Conservation (phyloP, 495 filamentous ascomycete species). For the Hamigera avellanea region DNA sequence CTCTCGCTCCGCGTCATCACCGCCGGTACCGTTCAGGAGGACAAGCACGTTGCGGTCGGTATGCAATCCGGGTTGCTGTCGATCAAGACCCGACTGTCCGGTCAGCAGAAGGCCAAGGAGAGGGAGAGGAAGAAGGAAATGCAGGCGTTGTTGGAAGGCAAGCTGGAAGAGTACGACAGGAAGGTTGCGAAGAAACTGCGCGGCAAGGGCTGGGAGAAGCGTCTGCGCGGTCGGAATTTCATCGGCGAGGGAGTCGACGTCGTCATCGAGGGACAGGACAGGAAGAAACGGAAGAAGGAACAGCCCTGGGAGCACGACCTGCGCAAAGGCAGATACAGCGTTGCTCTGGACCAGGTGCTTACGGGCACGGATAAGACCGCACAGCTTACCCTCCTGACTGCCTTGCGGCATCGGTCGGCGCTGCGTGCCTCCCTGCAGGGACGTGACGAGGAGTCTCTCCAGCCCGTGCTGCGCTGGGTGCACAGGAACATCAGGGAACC, state of each 20-base stretch:
- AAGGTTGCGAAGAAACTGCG: slow-evolving; percentile 56
- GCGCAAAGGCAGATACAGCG: slow-evolving; percentile 62
- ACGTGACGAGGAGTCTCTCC: slow-evolving; percentile 71
- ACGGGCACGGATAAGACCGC: slow-evolving; percentile 41
- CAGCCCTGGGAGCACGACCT: slow-evolving; percentile 71
- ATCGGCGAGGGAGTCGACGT: slow-evolving; percentile 80
- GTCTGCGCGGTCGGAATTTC: slow-evolving; percentile 65
- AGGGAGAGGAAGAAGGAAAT: slow-evolving; percentile 76
- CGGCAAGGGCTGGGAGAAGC: slow-evolving; percentile 56
- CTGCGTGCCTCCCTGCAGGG: slow-evolving; percentile 67
- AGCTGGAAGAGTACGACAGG: slow-evolving; percentile 55
- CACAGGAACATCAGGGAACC: slow-evolving; percentile 67
- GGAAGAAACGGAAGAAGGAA: slow-evolving; percentile 44
- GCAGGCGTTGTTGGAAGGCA: slow-evolving; percentile 68
- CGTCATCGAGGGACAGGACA: slow-evolving; percentile 66
- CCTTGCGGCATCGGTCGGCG: slow-evolving; percentile 79
- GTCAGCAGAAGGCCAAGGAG: slow-evolving; percentile 67
- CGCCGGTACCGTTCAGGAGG: slow-evolving; percentile 52
- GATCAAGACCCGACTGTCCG: slow-evolving; percentile 73
- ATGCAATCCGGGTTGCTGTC: slow-evolving; percentile 86
- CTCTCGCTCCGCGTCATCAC: slow-evolving; percentile 68
- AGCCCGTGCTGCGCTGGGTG: slow-evolving; percentile 77
- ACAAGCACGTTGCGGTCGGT: slow-evolving; percentile 86
- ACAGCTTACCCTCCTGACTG: slow-evolving; percentile 65
- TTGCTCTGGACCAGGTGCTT: slow-evolving; percentile 71